These are phyloP conservation scores for Fraxinus latifolia DNA, from an alignment of 305 asterid species.

Conservation along the genomic window DNA sequence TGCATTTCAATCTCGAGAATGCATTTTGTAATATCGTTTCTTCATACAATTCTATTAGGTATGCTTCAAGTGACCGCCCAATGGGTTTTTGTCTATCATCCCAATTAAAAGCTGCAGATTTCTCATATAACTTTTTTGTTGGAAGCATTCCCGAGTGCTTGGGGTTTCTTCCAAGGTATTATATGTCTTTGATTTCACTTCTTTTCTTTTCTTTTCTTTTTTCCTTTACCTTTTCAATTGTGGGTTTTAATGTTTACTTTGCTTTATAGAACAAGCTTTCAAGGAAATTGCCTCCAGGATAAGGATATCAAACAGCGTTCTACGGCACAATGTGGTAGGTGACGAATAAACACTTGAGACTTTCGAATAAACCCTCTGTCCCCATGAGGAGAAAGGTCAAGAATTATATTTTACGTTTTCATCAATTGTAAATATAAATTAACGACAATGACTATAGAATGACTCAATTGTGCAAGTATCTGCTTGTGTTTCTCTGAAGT, in stretches of 20 bases:
- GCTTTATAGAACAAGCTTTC: conserved; percentile 57
- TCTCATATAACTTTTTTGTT: conserved; percentile 69
- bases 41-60: conserved; percentile 40
- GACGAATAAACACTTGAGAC: background rate
- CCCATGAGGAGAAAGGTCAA: background rate
- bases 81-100: conserved; percentile 68
- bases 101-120: conserved; percentile 66
- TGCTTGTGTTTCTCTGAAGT: background rate
- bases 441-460: background rate
- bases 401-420: background rate
- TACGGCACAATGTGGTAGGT: conserved; percentile 67
- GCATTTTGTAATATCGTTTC: conserved; percentile 5
- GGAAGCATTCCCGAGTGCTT: conserved; percentile 85
- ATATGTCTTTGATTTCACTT: background rate
- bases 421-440: background rate
- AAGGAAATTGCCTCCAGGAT: conserved; percentile 78
- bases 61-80: conserved; percentile 45
- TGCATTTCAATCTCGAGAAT: background rate
- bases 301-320: conserved; percentile 72
- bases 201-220: background rate
- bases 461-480: background rate
- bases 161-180: conserved; percentile 60
- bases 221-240: background rate
- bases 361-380: background rate
- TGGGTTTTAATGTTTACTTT: conserved; percentile 16